A percentile compares a stretch with the other conserved stretches of the same genome.
Conservation (phyloP, 176 grass and related monocot species). For the Lolium rigidum region DNA sequence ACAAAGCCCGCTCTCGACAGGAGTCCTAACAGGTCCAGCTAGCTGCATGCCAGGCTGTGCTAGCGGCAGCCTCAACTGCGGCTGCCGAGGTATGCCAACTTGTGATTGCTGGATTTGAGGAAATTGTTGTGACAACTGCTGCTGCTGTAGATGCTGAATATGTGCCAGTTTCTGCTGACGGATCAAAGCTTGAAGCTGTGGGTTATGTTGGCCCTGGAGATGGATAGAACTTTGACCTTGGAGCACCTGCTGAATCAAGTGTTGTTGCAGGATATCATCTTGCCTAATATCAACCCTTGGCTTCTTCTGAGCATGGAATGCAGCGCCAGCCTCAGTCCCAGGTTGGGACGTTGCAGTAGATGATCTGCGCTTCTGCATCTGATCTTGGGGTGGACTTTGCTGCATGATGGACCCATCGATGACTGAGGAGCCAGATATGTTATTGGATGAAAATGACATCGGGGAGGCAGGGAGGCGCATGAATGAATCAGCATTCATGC, state of each 20-base stretch:
- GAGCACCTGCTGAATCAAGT: conserved; percentile 73
- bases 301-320: conserved; percentile 78
- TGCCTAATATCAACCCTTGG: conserved; percentile 70
- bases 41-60: conserved; percentile 66
- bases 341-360: conserved; percentile 90
- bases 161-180: conserved; percentile 84
- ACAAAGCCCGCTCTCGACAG: conserved; percentile 76
- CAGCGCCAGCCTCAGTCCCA: conserved; percentile 39
- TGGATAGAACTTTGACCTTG: conserved; percentile 63
- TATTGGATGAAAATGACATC: conserved; percentile 99
- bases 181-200: conserved; percentile 78
- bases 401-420: conserved; percentile 93
- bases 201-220: conserved; percentile 68
- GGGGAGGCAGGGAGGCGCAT: conserved; percentile 93
- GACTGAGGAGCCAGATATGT: conserved; percentile 90
- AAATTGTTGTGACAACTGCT: conserved; percentile 72
- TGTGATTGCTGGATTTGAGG: conserved; percentile 70
- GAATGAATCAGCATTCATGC: conserved; percentile 89
- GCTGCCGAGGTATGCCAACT: conserved; percentile 56
- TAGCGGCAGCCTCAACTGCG: conserved; percentile 66
- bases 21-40: conserved; percentile 57
- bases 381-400: conserved; percentile 76
- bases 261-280: conserved; percentile 73
- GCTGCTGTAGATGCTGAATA: conserved; percentile 72
- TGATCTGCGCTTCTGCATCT: conserved; percentile 69